Conservation (phyloP, 768 basidiomycete genomes). For the Lanmaoa rubissima region DNA sequence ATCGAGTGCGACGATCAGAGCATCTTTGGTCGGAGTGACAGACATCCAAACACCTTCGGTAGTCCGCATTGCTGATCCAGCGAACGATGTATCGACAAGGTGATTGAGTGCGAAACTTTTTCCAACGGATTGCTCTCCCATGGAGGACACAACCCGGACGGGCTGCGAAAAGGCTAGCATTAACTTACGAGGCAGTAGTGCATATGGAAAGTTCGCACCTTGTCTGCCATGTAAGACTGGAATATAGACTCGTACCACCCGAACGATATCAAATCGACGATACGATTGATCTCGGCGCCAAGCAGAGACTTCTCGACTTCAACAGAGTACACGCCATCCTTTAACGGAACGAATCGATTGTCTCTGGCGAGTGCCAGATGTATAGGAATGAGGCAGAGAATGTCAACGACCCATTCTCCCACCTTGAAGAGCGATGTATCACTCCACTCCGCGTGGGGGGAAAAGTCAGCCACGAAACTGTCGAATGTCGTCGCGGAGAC, state of each 20-base stretch:
- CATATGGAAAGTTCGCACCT: conserved; percentile 32
- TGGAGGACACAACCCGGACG: conserved; percentile 63
- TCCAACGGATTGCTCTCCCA: conserved; percentile 68
- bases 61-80: conserved; percentile 61
- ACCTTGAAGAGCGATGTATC: conserved; percentile 38
- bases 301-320: conserved; percentile 52
- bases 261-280: conserved; percentile 55
- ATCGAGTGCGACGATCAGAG: conserved; percentile 58
- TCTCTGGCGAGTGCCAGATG: conserved; percentile 60
- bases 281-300: conserved; percentile 55
- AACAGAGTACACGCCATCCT: conserved; percentile 51
- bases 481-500: conserved; percentile 33
- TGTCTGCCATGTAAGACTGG: conserved; percentile 58
- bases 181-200: neutral
- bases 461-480: conserved; percentile 17
- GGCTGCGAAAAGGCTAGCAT: conserved; percentile 35
- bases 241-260: conserved; percentile 68
- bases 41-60: conserved; percentile 70
- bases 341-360: conserved; percentile 60
- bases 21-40: conserved; percentile 55
- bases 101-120: conserved; percentile 60
- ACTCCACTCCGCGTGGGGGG: conserved; percentile 17
- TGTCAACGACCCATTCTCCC: conserved; percentile 62
- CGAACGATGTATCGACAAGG: conserved; percentile 62
- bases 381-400: conserved; percentile 63